Conservation (phyloP, 176 grass and related monocot genomes). For the Ampelocalamus luodianensis region DNA sequence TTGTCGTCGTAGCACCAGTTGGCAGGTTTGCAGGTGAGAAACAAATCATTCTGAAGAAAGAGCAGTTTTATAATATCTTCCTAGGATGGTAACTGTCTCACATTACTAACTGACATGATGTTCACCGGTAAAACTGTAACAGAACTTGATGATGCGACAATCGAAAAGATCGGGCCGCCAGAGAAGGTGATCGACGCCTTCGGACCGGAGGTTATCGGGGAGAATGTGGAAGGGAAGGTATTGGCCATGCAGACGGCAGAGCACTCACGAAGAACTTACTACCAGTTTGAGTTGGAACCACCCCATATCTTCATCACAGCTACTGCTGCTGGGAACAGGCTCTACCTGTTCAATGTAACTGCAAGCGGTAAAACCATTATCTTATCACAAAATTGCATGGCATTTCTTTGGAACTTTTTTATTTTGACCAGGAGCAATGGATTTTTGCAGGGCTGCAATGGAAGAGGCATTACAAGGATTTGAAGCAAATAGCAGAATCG, state of each 20-base stretch:
- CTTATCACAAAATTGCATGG: neutral
- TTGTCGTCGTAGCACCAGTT: conserved; percentile 83
- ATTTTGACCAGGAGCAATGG: neutral
- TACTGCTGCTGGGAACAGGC: conserved; percentile 89
- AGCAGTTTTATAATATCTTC: neutral
- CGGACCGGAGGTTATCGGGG: conserved; percentile 85
- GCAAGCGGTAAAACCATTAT: conserved; percentile 63
- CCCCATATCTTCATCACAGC: conserved; percentile 92
- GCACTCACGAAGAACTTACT: conserved; percentile 77
- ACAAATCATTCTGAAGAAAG: neutral
- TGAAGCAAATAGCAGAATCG: conserved; percentile 86
- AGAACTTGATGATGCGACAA: conserved; percentile 62
- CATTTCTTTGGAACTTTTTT: neutral
- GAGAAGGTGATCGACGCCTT: conserved; percentile 86
- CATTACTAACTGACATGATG: neutral
- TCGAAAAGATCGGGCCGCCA: conserved; percentile 71
- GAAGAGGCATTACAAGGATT: conserved; percentile 92
- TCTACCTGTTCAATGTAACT: conserved; percentile 92
- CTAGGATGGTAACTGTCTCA: neutral
- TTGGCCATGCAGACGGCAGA: conserved; percentile 62
- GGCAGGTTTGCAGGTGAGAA: conserved; percentile 78
- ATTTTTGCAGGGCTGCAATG: conserved; percentile 77
- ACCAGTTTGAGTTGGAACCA: conserved; percentile 87
- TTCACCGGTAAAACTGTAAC: neutral
- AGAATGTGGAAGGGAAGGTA: conserved; percentile 95